These are phyloP conservation scores for Moesziomyces sp. DNA, from an alignment of 1,284 basidiomycete genomes.

Conservation along the genomic window DNA sequence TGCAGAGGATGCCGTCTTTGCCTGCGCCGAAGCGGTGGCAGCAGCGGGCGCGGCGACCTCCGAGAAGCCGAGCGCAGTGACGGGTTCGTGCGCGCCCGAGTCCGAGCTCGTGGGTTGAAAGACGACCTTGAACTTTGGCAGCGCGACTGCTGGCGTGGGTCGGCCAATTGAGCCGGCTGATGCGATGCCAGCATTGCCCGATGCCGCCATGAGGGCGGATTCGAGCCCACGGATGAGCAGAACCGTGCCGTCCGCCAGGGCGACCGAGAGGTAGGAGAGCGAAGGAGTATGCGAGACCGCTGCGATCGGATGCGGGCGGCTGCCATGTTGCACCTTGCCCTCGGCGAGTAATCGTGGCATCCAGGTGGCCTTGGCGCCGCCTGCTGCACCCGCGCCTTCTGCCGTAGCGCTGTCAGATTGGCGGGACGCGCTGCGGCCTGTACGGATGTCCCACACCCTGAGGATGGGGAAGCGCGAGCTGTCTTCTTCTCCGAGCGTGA, in stretches of 20 bases:
- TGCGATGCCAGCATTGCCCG: constrained; percentile 40
- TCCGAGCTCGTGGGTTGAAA: constrained; percentile 44
- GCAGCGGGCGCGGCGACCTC: constrained; percentile 67
- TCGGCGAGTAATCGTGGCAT: constrained; percentile 54
- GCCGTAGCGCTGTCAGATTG: neutral
- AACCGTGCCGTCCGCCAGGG: constrained; percentile 92
- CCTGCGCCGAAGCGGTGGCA: neutral
- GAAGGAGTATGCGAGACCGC: constrained; percentile 81
- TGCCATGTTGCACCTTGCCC: constrained; percentile 61
- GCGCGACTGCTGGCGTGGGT: constrained; percentile 36
- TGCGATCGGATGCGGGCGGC: constrained; percentile 71
- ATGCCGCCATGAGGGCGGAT: constrained; percentile 76
- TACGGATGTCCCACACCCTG: constrained; percentile 61
- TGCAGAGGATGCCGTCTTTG: neutral
- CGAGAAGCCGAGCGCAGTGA: constrained; percentile 89
- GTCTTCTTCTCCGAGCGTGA: constrained; percentile 58
- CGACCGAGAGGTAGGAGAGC: constrained; percentile 88
- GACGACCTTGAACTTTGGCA: constrained; percentile 67
- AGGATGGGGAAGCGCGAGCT: constrained; percentile 52
- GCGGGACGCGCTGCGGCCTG: constrained; percentile 15
- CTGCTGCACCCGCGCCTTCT: constrained; percentile 1
- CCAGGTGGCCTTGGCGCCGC: constrained; percentile 16
- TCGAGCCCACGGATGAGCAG: constrained; percentile 89
- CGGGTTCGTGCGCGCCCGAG: constrained; percentile 75
- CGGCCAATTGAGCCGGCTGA: constrained; percentile 1